Percentiles rank a stretch among this genome's conserved stretches.
phyloP scores from a whole-genome alignment of 345 rosid species.

The Cardamine occulta region DNA sequence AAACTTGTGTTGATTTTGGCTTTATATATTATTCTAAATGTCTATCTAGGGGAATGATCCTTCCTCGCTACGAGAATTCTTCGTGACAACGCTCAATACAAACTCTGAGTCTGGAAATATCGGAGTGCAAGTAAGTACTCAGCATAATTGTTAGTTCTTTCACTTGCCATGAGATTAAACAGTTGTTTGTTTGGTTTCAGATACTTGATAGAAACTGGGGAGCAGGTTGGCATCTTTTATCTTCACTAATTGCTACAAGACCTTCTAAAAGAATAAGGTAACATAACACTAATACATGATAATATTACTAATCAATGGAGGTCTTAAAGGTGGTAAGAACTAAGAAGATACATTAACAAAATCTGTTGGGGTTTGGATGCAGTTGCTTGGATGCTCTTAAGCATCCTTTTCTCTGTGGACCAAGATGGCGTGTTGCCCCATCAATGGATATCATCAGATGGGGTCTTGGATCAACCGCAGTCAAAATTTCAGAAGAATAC shows the following conservation, averaged over 20 bases:
- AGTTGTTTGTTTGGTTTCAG: conserved; percentile 49
- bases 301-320: not conserved
- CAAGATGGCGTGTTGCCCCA: conserved; percentile 89
- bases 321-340: not conserved
- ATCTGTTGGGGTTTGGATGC: conserved; percentile 24
- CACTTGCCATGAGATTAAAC: conserved; percentile 2
- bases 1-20: too few relatives aligned
- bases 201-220: conserved; percentile 97
- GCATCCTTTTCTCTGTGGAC: conserved; percentile 94
- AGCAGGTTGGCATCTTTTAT: conserved; percentile 94
- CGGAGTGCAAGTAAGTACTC: conserved; percentile 74
- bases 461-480: conserved; percentile 96
- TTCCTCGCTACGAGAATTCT: conserved; percentile 84
- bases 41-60: conserved; percentile 83
- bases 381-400: conserved; percentile 92
- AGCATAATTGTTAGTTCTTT: not conserved
- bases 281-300: not conserved
- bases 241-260: conserved; percentile 75
- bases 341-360: conserved; percentile 8
- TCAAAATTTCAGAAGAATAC: conserved; percentile 86
- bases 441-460: conserved; percentile 91
- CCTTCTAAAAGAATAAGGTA: conserved; percentile 86
- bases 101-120: conserved; percentile 70
- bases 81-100: conserved; percentile 61
- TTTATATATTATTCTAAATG: not conserved